Conservation (phyloP, 108 stramenopile species). For the Cylindrotheca closterium region DNA sequence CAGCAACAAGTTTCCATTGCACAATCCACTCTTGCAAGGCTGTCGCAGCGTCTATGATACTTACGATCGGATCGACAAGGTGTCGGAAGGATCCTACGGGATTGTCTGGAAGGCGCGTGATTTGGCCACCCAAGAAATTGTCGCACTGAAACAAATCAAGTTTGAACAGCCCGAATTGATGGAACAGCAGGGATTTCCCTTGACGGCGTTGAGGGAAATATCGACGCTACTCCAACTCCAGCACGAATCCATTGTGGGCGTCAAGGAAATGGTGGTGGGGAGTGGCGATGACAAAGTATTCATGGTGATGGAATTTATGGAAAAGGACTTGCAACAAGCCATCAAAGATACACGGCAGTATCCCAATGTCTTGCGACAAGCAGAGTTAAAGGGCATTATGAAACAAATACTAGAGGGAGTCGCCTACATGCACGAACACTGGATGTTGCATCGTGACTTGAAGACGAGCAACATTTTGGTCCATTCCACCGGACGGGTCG, state of each 20-base stretch:
- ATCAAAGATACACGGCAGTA: slow-evolving; percentile 48
- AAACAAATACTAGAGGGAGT: slow-evolving; percentile 77
- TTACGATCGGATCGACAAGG: slow-evolving; percentile 76
- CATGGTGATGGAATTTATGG: slow-evolving; percentile 94
- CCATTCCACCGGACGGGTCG: slow-evolving; percentile 64
- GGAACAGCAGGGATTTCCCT: slow-evolving; percentile 89
- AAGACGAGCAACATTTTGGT: slow-evolving; percentile 92
- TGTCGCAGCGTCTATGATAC: slow-evolving; percentile 85
- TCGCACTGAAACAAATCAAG: slow-evolving; percentile 93
- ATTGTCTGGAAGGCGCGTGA: slow-evolving; percentile 93
- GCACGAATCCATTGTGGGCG: slow-evolving; percentile 86
- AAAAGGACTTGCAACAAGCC: slow-evolving; percentile 88
- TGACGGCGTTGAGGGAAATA: slow-evolving; percentile 92
- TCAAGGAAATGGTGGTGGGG: slow-evolving; percentile 89
- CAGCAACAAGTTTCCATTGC: slow-evolving; percentile 20
- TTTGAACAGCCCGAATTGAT: slow-evolving; percentile 51
- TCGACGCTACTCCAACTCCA: slow-evolving; percentile 67
- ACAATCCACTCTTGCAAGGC: slow-evolving; percentile 82
- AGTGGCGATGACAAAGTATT: slow-evolving; percentile 67
- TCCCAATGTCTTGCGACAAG: slow-evolving; percentile 67
- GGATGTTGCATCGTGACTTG: slow-evolving; percentile 91
- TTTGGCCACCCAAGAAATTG: slow-evolving; percentile 70
- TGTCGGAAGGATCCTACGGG: slow-evolving; percentile 95
- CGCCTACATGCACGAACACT: slow-evolving; percentile 74
- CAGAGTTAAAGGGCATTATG: slow-evolving; percentile 81